Evolutionary conservation across 2,329 filamentous ascomycete genomes (phyloP).

Genomic region (Alternaria solani): DNA sequence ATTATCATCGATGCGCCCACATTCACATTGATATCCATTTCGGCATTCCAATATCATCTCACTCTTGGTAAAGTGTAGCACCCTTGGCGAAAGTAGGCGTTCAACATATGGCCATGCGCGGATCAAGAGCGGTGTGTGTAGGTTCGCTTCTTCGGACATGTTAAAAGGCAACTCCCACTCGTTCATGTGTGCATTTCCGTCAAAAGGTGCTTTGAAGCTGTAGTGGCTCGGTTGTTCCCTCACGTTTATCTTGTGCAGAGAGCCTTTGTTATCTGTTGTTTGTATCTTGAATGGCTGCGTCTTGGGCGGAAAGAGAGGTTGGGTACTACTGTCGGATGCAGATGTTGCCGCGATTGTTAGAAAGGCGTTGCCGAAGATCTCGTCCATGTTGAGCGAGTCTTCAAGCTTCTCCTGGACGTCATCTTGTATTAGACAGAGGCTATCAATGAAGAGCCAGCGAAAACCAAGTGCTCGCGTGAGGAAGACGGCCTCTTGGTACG

Average conservation of each 20-base stretch:
- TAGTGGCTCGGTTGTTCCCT: conserved; percentile 49
- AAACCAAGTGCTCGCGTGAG: conserved; percentile 48
- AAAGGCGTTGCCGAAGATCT: conserved; percentile 44
- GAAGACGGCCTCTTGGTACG: conserved; percentile 47
- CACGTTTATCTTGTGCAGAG: conserved; percentile 41
- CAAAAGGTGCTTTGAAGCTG: conserved; percentile 48
- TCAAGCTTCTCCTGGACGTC: conserved; percentile 38
- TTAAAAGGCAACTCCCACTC: conserved; percentile 48
- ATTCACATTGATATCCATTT: conserved; percentile 48
- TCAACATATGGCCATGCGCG: conserved; percentile 48
- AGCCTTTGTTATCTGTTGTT: conserved; percentile 44
- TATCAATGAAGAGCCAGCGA: conserved; percentile 50
- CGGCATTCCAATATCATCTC: conserved; percentile 51
- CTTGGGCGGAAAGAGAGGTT: conserved; percentile 38
- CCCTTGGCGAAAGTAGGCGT: conserved; percentile 41
- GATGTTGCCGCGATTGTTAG: conserved; percentile 47
- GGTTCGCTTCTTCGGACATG: conserved; percentile 38
- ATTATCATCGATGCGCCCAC: conserved; percentile 42
- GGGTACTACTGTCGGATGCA: conserved; percentile 36
- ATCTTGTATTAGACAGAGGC: conserved; percentile 45
- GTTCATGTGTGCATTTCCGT: conserved; percentile 46
- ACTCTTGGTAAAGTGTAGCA: conserved; percentile 46
- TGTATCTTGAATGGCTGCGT: conserved; percentile 43
- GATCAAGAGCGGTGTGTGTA: conserved; percentile 43
- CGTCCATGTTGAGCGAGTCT: conserved; percentile 39